These are phyloP conservation scores for Sanghuangporus weigelae DNA, from an alignment of 1,284 basidiomycete genomes.

Conservation along the genomic window DNA sequence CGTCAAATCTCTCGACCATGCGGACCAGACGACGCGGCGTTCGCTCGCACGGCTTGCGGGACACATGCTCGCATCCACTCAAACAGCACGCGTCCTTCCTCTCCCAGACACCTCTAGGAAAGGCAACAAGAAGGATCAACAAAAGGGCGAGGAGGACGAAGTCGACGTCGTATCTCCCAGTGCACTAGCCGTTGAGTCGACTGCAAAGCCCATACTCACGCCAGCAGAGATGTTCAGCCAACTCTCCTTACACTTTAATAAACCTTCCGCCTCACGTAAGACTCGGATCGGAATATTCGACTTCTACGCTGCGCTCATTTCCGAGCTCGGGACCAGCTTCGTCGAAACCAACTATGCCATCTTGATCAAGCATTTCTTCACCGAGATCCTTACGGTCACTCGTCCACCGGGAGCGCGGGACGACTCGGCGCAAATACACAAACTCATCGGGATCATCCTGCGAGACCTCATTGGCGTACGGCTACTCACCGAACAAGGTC, in stretches of 20 bases:
- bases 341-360: constrained; percentile 81
- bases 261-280: constrained; percentile 60
- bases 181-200: constrained; percentile 45
- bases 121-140: constrained; percentile 52
- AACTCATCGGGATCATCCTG: constrained; percentile 72
- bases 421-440: constrained; percentile 71
- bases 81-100: constrained; percentile 59
- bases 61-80: constrained; percentile 81
- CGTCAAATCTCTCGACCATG: constrained; percentile 72
- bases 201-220: constrained; percentile 69
- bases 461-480: constrained; percentile 84
- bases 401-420: constrained; percentile 57
- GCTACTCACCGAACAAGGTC: constrained; percentile 89
- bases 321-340: constrained; percentile 70
- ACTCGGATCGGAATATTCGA: constrained; percentile 84
- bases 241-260: constrained; percentile 79
- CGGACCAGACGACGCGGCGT: constrained; percentile 82
- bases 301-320: constrained; percentile 79
- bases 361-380: constrained; percentile 75
- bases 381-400: constrained; percentile 63
- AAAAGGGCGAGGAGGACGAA: constrained; percentile 50
- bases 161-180: constrained; percentile 47
- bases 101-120: constrained; percentile 52
- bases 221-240: constrained; percentile 79
- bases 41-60: constrained; percentile 78